Evolutionary conservation across 495 filamentous ascomycete genomes (phyloP).

Genomic region (Talaromyces stipitatus): DNA sequence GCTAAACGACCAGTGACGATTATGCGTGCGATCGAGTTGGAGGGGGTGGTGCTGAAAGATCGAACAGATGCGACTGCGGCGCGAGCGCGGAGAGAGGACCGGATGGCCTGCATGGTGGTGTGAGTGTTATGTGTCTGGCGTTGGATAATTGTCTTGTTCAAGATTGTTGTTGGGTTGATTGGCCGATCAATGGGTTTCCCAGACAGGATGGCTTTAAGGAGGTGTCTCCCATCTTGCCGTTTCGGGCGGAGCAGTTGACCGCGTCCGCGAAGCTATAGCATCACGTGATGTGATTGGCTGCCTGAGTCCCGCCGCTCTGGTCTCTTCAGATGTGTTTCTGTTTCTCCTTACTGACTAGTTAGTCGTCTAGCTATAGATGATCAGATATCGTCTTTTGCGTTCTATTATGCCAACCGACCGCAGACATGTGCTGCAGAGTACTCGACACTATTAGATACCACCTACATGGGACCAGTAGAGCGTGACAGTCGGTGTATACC

Average conservation of each 20-base stretch:
- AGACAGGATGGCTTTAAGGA: not conserved
- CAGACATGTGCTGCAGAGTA: not conserved
- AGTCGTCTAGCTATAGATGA: no score
- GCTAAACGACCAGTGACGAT: conserved; percentile 72
- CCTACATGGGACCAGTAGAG: no score
- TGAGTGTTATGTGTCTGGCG: not conserved
- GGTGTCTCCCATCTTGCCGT: not conserved
- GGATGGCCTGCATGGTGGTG: conserved; percentile 6
- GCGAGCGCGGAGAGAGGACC: conserved; percentile 26
- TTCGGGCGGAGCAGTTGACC: not conserved
- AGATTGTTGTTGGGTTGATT: not conserved
- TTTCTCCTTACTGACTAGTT: not conserved
- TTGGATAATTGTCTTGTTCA: not conserved
- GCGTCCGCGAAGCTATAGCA: not conserved
- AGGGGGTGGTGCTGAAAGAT: conserved; percentile 48
- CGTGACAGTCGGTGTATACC: no score
- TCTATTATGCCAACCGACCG: not conserved
- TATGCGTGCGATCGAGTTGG: conserved; percentile 46
- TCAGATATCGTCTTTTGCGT: not conserved
- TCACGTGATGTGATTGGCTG: not conserved
- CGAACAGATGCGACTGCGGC: conserved; percentile 36
- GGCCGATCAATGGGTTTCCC: not conserved
- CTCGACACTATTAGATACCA: no score
- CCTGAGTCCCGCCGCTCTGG: not conserved
- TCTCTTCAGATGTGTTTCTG: not conserved